A percentile compares a stretch with the other conserved stretches of the same genome.
These are phyloP conservation scores for Ceratobasidium sp. DNA, from an alignment of 1,284 basidiomycete genomes.

Conservation along the genomic window DNA sequence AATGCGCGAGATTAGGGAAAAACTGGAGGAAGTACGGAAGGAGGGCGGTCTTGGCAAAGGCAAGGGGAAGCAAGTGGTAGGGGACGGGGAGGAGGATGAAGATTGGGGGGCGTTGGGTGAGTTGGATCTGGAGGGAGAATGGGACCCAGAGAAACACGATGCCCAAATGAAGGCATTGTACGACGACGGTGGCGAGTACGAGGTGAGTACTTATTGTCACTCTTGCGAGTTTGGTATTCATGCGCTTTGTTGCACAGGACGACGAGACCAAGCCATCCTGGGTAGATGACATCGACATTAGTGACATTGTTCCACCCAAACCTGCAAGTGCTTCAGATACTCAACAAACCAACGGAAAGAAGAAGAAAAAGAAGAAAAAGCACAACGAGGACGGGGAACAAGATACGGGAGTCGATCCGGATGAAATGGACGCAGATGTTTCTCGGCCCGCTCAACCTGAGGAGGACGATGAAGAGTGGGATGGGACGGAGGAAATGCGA, in stretches of 20 bases:
- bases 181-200: slow-evolving; percentile 59
- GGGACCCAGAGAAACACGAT: slow-evolving; percentile 82
- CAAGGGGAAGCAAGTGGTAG: slow-evolving; percentile 11
- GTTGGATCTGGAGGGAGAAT: slow-evolving; percentile 79
- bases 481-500: slow-evolving; percentile 85
- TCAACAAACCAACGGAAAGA: slow-evolving; percentile 47
- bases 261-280: slow-evolving; percentile 81
- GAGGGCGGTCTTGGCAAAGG: slow-evolving; percentile 62
- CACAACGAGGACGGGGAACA: slow-evolving; percentile 55
- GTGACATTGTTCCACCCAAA: slow-evolving; percentile 62
- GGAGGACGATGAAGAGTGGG: slow-evolving; percentile 65
- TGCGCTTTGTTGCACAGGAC: slow-evolving; percentile 36
- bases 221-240: background rate
- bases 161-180: slow-evolving; percentile 78
- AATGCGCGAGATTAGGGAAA: slow-evolving; percentile 79
- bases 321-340: background rate
- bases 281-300: slow-evolving; percentile 87
- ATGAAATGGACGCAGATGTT: slow-evolving; percentile 78
- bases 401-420: slow-evolving; percentile 59
- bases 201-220: slow-evolving; percentile 42
- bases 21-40: slow-evolving; percentile 71
- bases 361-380: slow-evolving; percentile 59
- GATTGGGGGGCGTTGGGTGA: slow-evolving; percentile 58
- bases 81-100: slow-evolving; percentile 1
- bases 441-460: slow-evolving; percentile 42